phyloP scores from a whole-genome alignment of 2,329 filamentous ascomycete genomes.

The Fonsecaea multimorphosa region DNA sequence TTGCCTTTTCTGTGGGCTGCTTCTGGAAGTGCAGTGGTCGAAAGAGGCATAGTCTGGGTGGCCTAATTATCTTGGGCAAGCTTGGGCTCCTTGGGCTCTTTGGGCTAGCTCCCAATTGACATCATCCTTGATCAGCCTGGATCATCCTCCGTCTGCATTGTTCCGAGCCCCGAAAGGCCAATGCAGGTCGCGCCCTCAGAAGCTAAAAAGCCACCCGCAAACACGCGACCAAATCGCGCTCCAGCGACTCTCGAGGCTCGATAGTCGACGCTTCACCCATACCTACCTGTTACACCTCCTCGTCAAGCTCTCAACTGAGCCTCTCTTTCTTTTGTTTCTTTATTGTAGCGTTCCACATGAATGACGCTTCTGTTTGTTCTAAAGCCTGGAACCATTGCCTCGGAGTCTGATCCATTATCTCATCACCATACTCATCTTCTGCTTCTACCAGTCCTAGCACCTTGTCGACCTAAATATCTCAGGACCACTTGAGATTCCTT shows the following conservation, averaged over 20 bases:
- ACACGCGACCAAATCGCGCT: constrained; percentile 2
- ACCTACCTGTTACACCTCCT: neutral
- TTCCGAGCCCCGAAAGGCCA: neutral
- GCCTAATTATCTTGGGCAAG: no score
- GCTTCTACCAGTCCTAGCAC: neutral
- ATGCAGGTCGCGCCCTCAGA: neutral
- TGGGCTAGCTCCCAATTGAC: constrained; percentile 1
- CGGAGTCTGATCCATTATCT: neutral
- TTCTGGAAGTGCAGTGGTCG: constrained; percentile 1
- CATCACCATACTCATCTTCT: neutral
- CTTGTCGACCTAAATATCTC: neutral
- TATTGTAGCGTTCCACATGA: neutral
- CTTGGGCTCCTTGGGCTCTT: no score
- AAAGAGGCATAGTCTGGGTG: constrained; percentile 4
- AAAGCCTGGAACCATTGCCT: constrained; percentile 1
- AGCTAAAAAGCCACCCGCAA: neutral
- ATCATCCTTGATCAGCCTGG: no score
- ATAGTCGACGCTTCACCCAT: neutral
- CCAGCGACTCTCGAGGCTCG: neutral
- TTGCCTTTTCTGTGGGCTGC: constrained; percentile 6
- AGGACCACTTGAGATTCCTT: neutral
- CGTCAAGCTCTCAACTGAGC: neutral
- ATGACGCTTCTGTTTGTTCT: neutral
- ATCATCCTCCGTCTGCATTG: neutral
- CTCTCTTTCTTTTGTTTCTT: constrained; percentile 1